Conservation (phyloP, 352 stramenopile species). For the Globisporangium rhizosaccharum region DNA sequence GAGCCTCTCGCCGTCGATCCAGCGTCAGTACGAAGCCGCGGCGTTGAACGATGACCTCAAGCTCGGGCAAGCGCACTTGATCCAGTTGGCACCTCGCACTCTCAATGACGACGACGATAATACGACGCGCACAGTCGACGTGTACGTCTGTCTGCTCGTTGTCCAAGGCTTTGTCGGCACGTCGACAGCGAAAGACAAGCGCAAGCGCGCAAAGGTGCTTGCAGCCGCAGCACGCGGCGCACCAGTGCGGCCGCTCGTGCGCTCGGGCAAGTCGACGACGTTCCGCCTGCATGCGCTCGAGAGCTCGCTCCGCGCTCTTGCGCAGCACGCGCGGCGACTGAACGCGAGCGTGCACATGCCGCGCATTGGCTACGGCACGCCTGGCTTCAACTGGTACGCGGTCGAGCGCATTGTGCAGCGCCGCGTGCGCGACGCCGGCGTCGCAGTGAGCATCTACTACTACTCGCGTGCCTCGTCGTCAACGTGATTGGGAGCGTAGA, state of each 20-base stretch:
- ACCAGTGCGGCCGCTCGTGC: conserved; percentile 20
- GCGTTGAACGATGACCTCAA: conserved; percentile 59
- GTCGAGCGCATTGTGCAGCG: conserved; percentile 70
- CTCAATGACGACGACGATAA: background rate
- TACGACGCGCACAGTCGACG: conserved; percentile 6
- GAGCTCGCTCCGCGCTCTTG: conserved; percentile 34
- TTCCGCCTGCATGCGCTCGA: conserved; percentile 67
- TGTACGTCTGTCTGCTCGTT: conserved; percentile 65
- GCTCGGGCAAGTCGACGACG: conserved; percentile 51
- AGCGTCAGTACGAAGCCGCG: conserved; percentile 60
- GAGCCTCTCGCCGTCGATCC: conserved; percentile 37
- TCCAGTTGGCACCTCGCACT: conserved; percentile 24
- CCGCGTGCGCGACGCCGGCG: conserved; percentile 44
- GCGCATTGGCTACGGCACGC: conserved; percentile 70
- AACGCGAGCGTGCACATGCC: conserved; percentile 65
- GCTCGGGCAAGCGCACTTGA: conserved; percentile 63
- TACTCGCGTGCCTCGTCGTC: conserved; percentile 17
- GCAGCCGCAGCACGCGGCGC: conserved; percentile 9
- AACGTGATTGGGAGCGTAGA: no score
- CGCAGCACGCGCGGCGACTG: conserved; percentile 25
- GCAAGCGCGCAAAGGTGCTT: conserved; percentile 18
- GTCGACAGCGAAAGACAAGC: conserved; percentile 39
- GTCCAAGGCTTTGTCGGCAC: conserved; percentile 50
- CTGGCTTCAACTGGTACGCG: conserved; percentile 79
- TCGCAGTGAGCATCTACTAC: conserved; percentile 70